These are phyloP conservation scores for Physcomitrium patens DNA, from an alignment of 225 moss, liverwort and hornwort genomes.

Conservation along the genomic window DNA sequence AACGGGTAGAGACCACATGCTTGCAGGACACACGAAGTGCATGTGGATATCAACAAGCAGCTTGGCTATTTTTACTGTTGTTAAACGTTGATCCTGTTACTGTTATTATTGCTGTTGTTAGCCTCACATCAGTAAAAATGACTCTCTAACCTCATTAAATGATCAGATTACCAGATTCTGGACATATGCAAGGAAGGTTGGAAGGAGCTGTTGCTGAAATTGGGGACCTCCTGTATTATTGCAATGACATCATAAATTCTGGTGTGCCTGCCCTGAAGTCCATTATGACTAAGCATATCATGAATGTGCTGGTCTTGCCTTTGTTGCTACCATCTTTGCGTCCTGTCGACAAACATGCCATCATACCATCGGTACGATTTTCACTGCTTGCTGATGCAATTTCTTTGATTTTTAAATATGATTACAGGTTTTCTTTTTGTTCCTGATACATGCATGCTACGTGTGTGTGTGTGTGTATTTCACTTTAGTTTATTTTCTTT, in stretches of 20 bases:
- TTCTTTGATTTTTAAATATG: not conserved
- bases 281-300: slow-evolving; percentile 89
- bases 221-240: slow-evolving; percentile 98
- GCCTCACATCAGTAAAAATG: not conserved
- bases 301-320: slow-evolving; percentile 84
- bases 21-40: not conserved
- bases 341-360: slow-evolving; percentile 51
- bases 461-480: no score
- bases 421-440: not conserved
- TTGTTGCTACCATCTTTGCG: slow-evolving; percentile 81
- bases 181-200: slow-evolving; percentile 86
- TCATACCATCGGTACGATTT: slow-evolving; percentile 59
- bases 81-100: not conserved
- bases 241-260: slow-evolving; percentile 95
- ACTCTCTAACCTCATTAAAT: slow-evolving; percentile 25
- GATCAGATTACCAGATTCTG: slow-evolving; percentile 80
- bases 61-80: slow-evolving; percentile 13
- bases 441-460: not conserved
- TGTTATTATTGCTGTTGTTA: not conserved
- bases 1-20: not conserved
- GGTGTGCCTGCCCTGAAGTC: slow-evolving; percentile 79
- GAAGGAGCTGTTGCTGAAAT: slow-evolving; percentile 96
- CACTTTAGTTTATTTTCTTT: slow-evolving; percentile 5
- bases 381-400: not conserved
- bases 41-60: not conserved